A percentile compares a stretch with the other conserved stretches of the same genome.
Evolutionary conservation across 2,329 filamentous ascomycete genomes (phyloP).

Genomic region (Lasiodiplodia hormozganensis): DNA sequence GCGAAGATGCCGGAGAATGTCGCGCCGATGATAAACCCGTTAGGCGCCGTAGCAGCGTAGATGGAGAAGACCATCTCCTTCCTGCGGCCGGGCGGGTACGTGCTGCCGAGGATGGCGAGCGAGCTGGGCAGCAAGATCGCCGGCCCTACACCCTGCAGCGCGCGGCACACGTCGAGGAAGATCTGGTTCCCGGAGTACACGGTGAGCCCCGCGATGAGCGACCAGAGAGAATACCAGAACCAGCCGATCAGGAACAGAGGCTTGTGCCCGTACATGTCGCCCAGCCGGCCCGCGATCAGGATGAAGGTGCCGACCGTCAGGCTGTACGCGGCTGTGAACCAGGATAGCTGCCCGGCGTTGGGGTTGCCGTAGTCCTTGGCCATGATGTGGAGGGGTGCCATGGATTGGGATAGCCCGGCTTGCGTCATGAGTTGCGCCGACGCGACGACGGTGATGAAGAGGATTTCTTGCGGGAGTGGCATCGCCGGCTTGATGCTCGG

Average conservation of each 20-base stretch:
- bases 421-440: constrained; percentile 51
- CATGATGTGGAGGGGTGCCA: constrained; percentile 53
- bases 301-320: constrained; percentile 60
- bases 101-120: constrained; percentile 65
- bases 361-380: constrained; percentile 49
- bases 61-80: constrained; percentile 67
- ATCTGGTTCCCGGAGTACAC: constrained; percentile 49
- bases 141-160: constrained; percentile 61
- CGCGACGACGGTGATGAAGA: constrained; percentile 31
- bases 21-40: constrained; percentile 51
- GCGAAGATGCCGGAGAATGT: constrained; percentile 51
- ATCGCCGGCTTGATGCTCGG: constrained; percentile 6
- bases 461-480: constrained; percentile 29
- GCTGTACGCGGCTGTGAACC: constrained; percentile 58
- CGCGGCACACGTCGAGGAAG: constrained; percentile 45
- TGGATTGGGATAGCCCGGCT: constrained; percentile 43
- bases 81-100: constrained; percentile 62
- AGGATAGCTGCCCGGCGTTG: constrained; percentile 51
- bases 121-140: constrained; percentile 70
- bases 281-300: constrained; percentile 56
- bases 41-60: constrained; percentile 59
- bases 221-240: constrained; percentile 58
- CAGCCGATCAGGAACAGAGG: constrained; percentile 57
- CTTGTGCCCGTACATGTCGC: constrained; percentile 60
- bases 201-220: constrained; percentile 53